Percentiles rank a stretch among this genome's conserved stretches.
Evolutionary conservation across 2,329 filamentous ascomycete species (phyloP).

Genomic region (Calonectria pseudoreteaudii): DNA sequence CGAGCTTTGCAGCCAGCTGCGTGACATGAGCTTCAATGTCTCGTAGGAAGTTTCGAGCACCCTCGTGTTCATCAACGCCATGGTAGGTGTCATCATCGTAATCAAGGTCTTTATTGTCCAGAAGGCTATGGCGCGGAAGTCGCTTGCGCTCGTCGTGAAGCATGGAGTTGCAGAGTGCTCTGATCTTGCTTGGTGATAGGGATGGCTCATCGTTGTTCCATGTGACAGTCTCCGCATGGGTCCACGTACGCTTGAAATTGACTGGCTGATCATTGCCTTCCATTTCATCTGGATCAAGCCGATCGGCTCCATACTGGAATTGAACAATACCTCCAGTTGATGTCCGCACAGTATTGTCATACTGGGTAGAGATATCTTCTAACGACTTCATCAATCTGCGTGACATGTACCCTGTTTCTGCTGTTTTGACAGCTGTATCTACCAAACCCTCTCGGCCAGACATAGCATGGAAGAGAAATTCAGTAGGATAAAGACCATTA

Average conservation of each 20-base stretch:
- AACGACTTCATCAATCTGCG: conserved; percentile 97
- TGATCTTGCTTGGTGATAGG: conserved; percentile 80
- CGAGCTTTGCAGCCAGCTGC: conserved; percentile 63
- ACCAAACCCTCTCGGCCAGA: conserved; percentile 98
- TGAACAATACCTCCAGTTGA: conserved; percentile 91
- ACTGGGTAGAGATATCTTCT: conserved; percentile 92
- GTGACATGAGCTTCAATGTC: conserved; percentile 82
- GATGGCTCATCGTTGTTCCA: conserved; percentile 82
- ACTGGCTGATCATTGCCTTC: conserved; percentile 93
- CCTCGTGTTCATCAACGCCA: conserved; percentile 82
- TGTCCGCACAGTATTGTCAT: conserved; percentile 94
- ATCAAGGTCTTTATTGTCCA: conserved; percentile 70
- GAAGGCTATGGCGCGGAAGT: conserved; percentile 72
- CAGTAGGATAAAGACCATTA: conserved; percentile 86
- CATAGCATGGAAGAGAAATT: conserved; percentile 98
- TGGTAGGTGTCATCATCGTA: conserved; percentile 79
- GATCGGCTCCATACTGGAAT: conserved; percentile 97
- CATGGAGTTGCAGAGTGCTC: conserved; percentile 73
- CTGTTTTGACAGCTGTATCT: conserved; percentile 98
- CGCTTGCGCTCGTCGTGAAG: conserved; percentile 72
- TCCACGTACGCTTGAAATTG: conserved; percentile 91
- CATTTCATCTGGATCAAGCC: conserved; percentile 97
- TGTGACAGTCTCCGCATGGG: conserved; percentile 81
- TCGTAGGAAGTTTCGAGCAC: conserved; percentile 83
- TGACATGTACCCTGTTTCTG: conserved; percentile 99